A percentile compares a stretch with the other conserved stretches of the same genome.
Evolutionary conservation across 116 monocot genomes (phyloP).

Genomic region (Zostera marina): DNA sequence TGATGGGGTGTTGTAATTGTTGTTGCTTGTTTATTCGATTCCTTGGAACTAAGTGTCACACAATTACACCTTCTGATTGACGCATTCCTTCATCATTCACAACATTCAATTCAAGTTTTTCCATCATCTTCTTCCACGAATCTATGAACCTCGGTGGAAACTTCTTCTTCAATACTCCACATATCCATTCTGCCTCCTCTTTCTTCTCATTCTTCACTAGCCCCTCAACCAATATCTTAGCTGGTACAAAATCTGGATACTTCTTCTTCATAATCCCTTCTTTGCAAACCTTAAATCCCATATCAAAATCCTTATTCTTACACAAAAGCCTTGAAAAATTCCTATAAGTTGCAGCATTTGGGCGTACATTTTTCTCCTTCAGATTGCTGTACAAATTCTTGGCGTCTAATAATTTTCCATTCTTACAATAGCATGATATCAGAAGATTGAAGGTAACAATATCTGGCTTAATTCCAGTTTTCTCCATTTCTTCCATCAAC

Average conservation of each 20-base stretch:
- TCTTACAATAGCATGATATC: slow-evolving; percentile 37
- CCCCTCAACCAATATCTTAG: slow-evolving; percentile 31
- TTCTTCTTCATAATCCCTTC: slow-evolving; percentile 26
- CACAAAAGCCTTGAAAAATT: slow-evolving; percentile 21
- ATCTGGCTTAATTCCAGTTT: slow-evolving; percentile 43
- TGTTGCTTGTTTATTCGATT: not conserved
- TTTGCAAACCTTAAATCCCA: slow-evolving; percentile 21
- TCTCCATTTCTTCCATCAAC: slow-evolving; percentile 27
- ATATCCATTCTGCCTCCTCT: slow-evolving; percentile 21
- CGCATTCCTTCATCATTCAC: not conserved
- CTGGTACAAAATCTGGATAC: slow-evolving; percentile 25
- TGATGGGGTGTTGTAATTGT: not conserved
- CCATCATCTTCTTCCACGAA: slow-evolving; percentile 27
- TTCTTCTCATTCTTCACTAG: slow-evolving; percentile 21
- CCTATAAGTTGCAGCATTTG: slow-evolving; percentile 27
- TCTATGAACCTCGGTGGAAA: slow-evolving; percentile 18
- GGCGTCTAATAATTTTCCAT: slow-evolving; percentile 25
- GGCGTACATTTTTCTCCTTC: slow-evolving; percentile 17
- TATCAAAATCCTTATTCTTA: slow-evolving; percentile 27
- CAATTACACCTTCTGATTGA: not conserved
- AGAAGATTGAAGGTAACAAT: slow-evolving; percentile 44
- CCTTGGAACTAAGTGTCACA: not conserved
- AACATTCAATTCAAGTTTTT: slow-evolving; percentile 20
- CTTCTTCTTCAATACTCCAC: slow-evolving; percentile 14
- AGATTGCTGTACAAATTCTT: slow-evolving; percentile 34